phyloP scores from a whole-genome alignment of 164 flowering plant genomes.

The Euptelea pleiosperma region DNA sequence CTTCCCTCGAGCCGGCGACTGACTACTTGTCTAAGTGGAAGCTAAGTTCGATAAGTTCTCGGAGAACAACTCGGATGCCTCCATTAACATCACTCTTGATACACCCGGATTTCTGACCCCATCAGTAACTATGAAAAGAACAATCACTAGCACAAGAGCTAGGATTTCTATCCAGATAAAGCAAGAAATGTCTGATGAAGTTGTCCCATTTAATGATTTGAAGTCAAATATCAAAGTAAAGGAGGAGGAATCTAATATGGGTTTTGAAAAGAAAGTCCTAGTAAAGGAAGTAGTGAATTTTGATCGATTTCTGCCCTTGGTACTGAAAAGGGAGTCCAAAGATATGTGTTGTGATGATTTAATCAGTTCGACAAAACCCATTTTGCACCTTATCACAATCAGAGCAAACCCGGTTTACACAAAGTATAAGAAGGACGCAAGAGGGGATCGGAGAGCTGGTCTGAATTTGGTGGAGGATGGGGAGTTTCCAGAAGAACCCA shows the following conservation, averaged over 20 bases:
- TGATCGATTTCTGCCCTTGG: not conserved
- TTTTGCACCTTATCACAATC: no score
- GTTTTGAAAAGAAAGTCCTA: not conserved
- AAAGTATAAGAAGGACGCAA: slow-evolving; percentile 16
- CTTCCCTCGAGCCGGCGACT: no score
- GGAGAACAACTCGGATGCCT: slow-evolving; percentile 18
- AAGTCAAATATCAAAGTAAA: slow-evolving; percentile 6
- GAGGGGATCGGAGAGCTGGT: no score
- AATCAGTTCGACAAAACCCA: not conserved
- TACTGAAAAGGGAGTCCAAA: not conserved
- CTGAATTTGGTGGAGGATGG: slow-evolving; percentile 45
- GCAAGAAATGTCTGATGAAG: slow-evolving; percentile 14
- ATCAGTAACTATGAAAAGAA: slow-evolving; percentile 21
- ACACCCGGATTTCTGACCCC: slow-evolving; percentile 9
- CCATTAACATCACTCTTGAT: slow-evolving; percentile 17
- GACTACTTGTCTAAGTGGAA: no score
- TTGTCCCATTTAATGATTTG: not conserved
- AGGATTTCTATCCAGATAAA: slow-evolving; percentile 23
- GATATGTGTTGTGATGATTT: not conserved
- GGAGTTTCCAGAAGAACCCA: slow-evolving; percentile 60
- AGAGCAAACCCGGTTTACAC: slow-evolving; percentile 8
- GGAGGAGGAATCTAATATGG: slow-evolving; percentile 9
- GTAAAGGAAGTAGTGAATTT: not conserved
- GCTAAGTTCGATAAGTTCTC: no score
- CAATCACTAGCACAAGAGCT: slow-evolving; percentile 36